Conservation (phyloP, 2,329 filamentous ascomycete genomes). For the Helotiales sp. region DNA sequence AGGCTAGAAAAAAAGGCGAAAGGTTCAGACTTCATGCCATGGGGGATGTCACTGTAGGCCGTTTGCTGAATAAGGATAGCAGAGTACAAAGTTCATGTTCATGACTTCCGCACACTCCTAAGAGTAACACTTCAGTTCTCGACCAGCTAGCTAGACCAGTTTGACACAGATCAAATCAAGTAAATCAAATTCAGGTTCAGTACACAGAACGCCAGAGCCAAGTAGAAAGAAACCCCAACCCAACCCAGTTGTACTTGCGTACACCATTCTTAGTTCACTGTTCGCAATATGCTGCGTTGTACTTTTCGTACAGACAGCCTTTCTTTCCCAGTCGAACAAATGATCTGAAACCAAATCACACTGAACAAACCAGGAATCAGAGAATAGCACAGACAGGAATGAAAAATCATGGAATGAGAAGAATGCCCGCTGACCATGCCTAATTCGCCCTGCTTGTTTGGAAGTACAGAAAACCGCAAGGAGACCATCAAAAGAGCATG, state of each 20-base stretch:
- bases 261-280: neutral
- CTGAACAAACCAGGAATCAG: neutral
- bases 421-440: neutral
- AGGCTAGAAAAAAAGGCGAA: too few species aligned
- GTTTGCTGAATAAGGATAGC: neutral
- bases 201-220: neutral
- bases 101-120: neutral
- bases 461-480: neutral
- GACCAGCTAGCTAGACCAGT: neutral
- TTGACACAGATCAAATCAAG: neutral
- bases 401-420: neutral
- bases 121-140: neutral
- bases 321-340: neutral
- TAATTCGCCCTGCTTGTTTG: neutral
- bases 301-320: neutral
- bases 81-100: neutral
- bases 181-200: neutral
- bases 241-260: constrained; percentile 9
- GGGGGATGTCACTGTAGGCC: too few species aligned
- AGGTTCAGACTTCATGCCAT: too few species aligned
- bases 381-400: too few species aligned
- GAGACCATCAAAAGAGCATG: neutral
- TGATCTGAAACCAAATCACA: neutral
- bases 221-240: neutral
- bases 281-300: too few species aligned